Evolutionary conservation across 345 rosid genomes (phyloP), one percentile per base, ranked within the genome.

Genomic region (Populus simonii): DNA sequence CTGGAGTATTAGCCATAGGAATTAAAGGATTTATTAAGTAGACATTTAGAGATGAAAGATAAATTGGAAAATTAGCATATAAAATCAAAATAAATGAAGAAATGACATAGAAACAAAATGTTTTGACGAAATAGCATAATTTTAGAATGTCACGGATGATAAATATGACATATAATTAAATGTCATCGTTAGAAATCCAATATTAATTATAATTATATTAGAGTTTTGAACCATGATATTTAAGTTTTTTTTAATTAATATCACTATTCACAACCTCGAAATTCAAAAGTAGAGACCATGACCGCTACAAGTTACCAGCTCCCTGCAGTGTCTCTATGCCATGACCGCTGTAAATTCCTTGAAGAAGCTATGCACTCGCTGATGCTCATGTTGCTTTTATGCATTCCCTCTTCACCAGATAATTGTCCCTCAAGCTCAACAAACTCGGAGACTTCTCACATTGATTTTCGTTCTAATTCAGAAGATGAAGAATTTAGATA

Each of bases 241-340:
- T 25, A 25, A n/a, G n/a, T n/a, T n/a, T n/a, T n/a, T n/a, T n/a
- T n/a, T n/a, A n/a, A n/a, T n/a, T n/a, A n/a, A n/a, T n/a, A n/a
- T n/a, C n/a, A n/a, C n/a, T n/a, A n/a, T n/a, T n/a, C n/a, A n/a
- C 35, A 33, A 3, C 35, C 35, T 33, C 3, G 35, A 33, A 33
- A 33, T 33, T 33, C 35, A 33, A 33, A 33, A 33, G 35, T 33
- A 33, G 35, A 33, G 5, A 33, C 35, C 35, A 33, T 33, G 35
- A 33, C 35, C 35, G 35, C 35, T 33, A 33, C 3, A 33, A 33
- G 35, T 33, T 33, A 91, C 84, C 66, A 77, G 73, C 85, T 89
- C 2, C 95, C 92, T 1, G 90, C 89, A 70, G 88, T 91, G 15
- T 27, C 88, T 75, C 82, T 89, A 1, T 89, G 93, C 76, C 92